Evolutionary conservation across 169 alveolate species (phyloP).

Genomic region (Besnoitia besnoiti): DNA sequence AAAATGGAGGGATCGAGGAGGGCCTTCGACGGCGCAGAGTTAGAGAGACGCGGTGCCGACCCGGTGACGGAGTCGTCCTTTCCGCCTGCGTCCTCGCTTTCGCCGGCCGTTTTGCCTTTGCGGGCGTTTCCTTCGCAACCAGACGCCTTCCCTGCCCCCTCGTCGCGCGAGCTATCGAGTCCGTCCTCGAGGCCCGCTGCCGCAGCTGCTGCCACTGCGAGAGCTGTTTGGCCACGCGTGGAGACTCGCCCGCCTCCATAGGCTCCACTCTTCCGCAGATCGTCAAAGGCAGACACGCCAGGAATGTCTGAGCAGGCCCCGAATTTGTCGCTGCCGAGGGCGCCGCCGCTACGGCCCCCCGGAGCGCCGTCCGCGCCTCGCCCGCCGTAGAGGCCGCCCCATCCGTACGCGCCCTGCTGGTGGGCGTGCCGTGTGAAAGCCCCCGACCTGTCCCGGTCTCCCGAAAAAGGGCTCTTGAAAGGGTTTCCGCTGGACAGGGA

Average conservation of each 20-base stretch:
- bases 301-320: neutral
- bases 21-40: conserved; percentile 47
- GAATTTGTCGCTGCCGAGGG: neutral
- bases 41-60: neutral
- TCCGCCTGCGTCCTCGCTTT: neutral
- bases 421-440: neutral
- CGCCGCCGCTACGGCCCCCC: neutral
- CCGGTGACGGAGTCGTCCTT: neutral
- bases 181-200: neutral
- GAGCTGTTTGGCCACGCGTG: conserved; percentile 12
- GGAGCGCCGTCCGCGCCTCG: neutral
- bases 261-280: conserved; percentile 1
- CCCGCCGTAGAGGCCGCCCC: neutral
- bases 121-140: neutral
- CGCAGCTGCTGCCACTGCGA: neutral
- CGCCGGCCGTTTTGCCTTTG: neutral
- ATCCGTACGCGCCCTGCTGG: neutral
- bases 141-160: conserved; percentile 1
- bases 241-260: neutral
- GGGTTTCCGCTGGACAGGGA: neutral
- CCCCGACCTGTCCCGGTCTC: neutral
- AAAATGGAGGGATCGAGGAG: conserved; percentile 65
- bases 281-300: neutral
- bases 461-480: neutral
- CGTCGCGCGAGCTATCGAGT: neutral